A percentile compares a stretch with the other conserved stretches of the same genome.
phyloP scores from a whole-genome alignment of 345 rosid genomes.

The Atalantia buxifolia region DNA sequence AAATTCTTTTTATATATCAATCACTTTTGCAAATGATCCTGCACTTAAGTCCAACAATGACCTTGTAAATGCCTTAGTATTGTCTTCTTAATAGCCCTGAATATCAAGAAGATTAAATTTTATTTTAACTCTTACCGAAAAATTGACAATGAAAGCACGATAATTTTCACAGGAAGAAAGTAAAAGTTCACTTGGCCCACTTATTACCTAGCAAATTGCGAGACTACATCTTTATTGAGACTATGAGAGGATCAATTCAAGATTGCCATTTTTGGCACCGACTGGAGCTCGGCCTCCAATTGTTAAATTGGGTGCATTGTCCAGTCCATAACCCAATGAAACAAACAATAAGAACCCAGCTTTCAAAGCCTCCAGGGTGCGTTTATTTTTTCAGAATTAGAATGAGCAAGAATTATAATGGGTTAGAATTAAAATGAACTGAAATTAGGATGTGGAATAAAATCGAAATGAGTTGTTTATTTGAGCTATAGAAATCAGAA shows the following conservation, averaged over 20 bases:
- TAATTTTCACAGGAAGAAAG: not conserved
- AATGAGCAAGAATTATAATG: too few relatives aligned
- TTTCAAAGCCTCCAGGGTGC: conserved; percentile 52
- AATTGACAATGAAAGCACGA: not conserved
- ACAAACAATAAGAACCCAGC: conserved; percentile 84
- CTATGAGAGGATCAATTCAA: conserved; percentile 36
- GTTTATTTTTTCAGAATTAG: too few relatives aligned
- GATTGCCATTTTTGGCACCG: conserved; percentile 57
- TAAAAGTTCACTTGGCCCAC: conserved; percentile 74
- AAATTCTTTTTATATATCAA: conserved; percentile 40
- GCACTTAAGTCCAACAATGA: conserved; percentile 64
- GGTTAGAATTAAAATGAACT: too few relatives aligned
- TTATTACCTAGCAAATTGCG: conserved; percentile 84
- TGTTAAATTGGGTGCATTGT: conserved; percentile 56
- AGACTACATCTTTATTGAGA: conserved; percentile 38
- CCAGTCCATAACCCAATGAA: conserved; percentile 68
- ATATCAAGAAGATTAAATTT: not conserved
- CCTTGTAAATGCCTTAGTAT: conserved; percentile 67
- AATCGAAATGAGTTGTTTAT: too few relatives aligned
- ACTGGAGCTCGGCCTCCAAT: conserved; percentile 74
- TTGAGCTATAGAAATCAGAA: too few relatives aligned
- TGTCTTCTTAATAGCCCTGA: conserved; percentile 58
- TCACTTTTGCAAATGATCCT: conserved; percentile 44
- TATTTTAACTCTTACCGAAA: not conserved
- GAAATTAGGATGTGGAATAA: too few relatives aligned